Evolutionary conservation across 139 green algal genomes (phyloP).

Genomic region (Spirogloea muscicola): DNA sequence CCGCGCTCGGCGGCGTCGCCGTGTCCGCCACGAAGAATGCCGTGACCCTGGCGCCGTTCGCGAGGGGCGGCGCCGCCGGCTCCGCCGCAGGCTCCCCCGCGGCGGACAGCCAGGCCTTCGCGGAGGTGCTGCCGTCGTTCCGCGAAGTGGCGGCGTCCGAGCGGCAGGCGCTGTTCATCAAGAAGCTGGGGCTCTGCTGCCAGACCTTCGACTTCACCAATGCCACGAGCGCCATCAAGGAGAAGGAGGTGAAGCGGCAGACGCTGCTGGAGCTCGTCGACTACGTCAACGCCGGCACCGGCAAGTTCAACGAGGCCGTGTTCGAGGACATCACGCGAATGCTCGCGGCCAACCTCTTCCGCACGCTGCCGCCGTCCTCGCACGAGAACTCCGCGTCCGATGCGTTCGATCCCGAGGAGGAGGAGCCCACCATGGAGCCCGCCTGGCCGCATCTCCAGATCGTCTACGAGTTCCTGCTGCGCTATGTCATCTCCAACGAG

Average conservation of each 20-base stretch:
- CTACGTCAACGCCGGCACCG: constrained; percentile 87
- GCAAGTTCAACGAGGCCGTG: constrained; percentile 94
- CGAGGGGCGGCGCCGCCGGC: too few species aligned
- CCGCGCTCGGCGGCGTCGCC: too few species aligned
- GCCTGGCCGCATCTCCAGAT: constrained; percentile 96
- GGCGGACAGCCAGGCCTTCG: too few species aligned
- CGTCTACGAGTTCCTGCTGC: constrained; percentile 98
- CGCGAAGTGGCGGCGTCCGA: constrained; percentile 79
- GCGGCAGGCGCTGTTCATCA: constrained; percentile 88
- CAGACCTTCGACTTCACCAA: constrained; percentile 96
- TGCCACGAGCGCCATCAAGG: constrained; percentile 69
- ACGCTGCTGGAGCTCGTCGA: constrained; percentile 97
- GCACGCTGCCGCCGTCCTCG: constrained; percentile 77
- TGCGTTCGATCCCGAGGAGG: constrained; percentile 89
- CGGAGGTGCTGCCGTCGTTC: constrained; percentile 74
- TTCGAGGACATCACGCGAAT: constrained; percentile 91
- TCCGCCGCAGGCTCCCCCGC: too few species aligned
- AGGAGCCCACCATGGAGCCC: constrained; percentile 94
- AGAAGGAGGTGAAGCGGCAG: constrained; percentile 98
- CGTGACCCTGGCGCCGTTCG: too few species aligned
- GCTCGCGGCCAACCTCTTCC: constrained; percentile 93
- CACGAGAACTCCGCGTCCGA: constrained; percentile 60
- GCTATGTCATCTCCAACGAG: constrained; percentile 95
- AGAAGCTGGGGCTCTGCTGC: constrained; percentile 93
- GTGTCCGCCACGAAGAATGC: too few species aligned